Evolutionary conservation across 1,139 yeast genomes (phyloP), one percentile per base, ranked within the genome.

Genomic region (Debaryomyces subglobosus): DNA sequence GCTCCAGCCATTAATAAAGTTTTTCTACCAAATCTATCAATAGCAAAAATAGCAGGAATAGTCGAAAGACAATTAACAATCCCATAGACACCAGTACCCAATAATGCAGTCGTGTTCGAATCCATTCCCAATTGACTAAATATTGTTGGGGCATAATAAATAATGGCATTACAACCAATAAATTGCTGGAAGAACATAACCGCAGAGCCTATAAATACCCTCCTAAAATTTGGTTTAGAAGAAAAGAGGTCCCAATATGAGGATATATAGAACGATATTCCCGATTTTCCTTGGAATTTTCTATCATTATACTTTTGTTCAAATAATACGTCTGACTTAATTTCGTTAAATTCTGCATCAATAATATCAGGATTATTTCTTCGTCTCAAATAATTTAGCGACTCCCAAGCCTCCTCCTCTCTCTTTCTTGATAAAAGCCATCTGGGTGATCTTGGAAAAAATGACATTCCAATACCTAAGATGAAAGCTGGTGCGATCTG

Each of bases 111-210:
- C 29, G 61, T 59, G 27, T 49, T 59, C 13, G 54, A 51, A 25
- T 47, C 49, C 43, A 59, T 53, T 16, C 61, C 61, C 37, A 59
- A 53, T 21, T 53, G 53, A 18, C 50, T 45, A 43, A 61, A 61
- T 34, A 62, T 60, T 5, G 60, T 57, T 21, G 64, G 64, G 3
- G 90, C 89, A 60, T 84, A 85, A 63, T 85, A 86, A 59, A 85
- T 85, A 50, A 85, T 85, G 59, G 86, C 86, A 62, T 85, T 86
- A 54, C 85, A 84, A 12, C 91, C 90, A 1, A 87, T 79, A 59
- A 85, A 79, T 66, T 85, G 91, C 60, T 85, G 91, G 56, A 84
- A 72, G 7, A 83, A 80, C 63, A 85, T 89, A 21, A 84, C 67
- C 0, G 79, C 70, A 46, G 84, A 78, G 29, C 89, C 89, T 2